Percentiles rank a stretch among this genome's conserved stretches.
Conservation (phyloP, 148 eudicot species). For the Vaccinium corymbosum region DNA sequence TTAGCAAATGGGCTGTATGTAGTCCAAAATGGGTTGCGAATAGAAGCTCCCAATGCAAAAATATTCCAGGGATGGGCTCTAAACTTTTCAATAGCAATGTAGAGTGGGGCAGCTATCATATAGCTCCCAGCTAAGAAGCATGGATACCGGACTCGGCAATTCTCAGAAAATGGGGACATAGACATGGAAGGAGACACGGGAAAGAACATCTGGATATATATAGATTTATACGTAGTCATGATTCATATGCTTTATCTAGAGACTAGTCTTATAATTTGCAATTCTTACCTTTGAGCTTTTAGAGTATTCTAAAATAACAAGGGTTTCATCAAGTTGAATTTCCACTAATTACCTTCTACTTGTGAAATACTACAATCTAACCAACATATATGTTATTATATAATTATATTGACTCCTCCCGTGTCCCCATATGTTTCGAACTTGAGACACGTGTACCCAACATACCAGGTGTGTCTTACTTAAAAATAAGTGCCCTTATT, state of each 20-base stretch:
- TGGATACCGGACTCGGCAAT: neutral
- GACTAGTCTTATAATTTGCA: neutral
- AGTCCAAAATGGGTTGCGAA: no score
- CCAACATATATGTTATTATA: neutral
- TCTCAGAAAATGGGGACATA: neutral
- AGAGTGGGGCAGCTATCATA: neutral
- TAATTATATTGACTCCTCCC: neutral
- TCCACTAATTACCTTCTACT: neutral
- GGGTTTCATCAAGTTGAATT: neutral
- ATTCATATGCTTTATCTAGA: neutral
- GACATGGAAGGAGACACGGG: neutral
- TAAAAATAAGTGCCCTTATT: neutral
- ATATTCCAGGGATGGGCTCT: neutral
- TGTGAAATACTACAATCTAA: neutral
- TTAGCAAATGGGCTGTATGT: no score
- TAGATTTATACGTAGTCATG: neutral
- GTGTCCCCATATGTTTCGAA: neutral
- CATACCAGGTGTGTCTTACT: neutral
- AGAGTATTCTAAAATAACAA: neutral
- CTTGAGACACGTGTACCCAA: neutral
- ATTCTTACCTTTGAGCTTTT: neutral
- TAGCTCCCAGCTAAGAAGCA: neutral
- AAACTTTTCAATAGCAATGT: slow-evolving; percentile 1
- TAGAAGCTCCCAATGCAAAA: no score
- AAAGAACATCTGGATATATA: neutral